phyloP scores from a whole-genome alignment of 352 stramenopile species.

The Pythium pyrilobum region DNA sequence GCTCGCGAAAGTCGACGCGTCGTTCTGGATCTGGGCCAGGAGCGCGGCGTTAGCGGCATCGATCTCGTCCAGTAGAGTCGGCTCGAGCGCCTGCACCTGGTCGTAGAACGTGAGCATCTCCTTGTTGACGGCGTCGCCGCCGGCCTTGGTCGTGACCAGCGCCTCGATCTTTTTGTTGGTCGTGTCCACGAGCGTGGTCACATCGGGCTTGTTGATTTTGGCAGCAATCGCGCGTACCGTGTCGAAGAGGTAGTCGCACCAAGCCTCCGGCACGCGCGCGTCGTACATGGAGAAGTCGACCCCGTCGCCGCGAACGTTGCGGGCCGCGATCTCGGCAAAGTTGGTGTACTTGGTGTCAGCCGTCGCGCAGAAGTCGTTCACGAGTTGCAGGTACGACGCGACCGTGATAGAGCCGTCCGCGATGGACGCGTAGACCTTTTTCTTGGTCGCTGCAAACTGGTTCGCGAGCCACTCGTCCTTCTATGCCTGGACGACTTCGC shows the following conservation, averaged over 20 bases:
- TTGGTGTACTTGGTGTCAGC: neutral
- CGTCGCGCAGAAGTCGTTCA: neutral
- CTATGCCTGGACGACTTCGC: neutral
- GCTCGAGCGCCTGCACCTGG: too few relatives aligned
- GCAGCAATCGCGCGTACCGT: neutral
- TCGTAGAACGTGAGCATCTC: too few relatives aligned
- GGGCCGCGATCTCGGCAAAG: neutral
- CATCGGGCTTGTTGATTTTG: too few relatives aligned
- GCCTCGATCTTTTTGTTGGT: too few relatives aligned
- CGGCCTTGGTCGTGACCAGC: too few relatives aligned
- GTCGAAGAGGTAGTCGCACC: neutral
- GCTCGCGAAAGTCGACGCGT: too few relatives aligned
- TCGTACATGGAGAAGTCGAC: neutral
- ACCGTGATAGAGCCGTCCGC: neutral
- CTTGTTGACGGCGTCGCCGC: too few relatives aligned
- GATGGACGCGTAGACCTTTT: neutral
- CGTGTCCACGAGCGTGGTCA: too few relatives aligned
- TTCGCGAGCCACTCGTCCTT: neutral
- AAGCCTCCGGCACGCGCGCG: neutral
- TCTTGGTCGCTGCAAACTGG: neutral
- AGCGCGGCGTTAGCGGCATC: too few relatives aligned
- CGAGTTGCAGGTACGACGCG: neutral
- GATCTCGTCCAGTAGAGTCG: too few relatives aligned
- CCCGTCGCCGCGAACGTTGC: neutral
- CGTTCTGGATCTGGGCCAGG: too few relatives aligned